Percentiles rank a stretch among this genome's conserved stretches.
Evolutionary conservation across 140 eudicot genomes (phyloP).

Genomic region (Bidens hawaiensis): DNA sequence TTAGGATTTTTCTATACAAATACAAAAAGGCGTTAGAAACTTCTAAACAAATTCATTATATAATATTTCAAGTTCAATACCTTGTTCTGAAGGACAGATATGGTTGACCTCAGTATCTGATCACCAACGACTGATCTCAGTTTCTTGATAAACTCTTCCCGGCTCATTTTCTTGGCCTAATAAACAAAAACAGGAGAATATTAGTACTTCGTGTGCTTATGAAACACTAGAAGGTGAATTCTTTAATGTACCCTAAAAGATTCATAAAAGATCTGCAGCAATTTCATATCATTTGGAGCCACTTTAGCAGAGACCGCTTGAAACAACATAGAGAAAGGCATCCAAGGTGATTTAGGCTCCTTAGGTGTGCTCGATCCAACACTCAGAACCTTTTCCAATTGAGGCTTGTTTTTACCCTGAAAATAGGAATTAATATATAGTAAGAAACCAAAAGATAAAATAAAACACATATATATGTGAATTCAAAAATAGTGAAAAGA

Average conservation of each 20-base stretch:
- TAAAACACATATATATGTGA: neutral
- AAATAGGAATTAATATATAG: neutral
- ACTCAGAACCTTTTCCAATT: constrained; percentile 21
- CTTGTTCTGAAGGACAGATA: constrained; percentile 45
- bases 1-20: constrained; percentile 18
- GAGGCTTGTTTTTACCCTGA: constrained; percentile 30
- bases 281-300: constrained; percentile 34
- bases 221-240: neutral
- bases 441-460: neutral
- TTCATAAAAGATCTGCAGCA: constrained; percentile 31
- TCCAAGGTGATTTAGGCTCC: constrained; percentile 62
- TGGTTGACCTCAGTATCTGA: constrained; percentile 42
- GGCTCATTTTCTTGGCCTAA: constrained; percentile 38
- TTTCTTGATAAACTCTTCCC: constrained; percentile 48
- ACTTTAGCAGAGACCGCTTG: constrained; percentile 45
- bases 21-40: too few species aligned
- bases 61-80: too few species aligned
- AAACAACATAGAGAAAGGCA: constrained; percentile 55
- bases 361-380: constrained; percentile 37
- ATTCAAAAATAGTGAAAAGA: too few species aligned
- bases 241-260: constrained; percentile 38
- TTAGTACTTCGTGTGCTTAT: neutral
- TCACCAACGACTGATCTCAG: constrained; percentile 56
- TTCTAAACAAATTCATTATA: too few species aligned
- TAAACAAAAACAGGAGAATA: neutral